phyloP scores from a whole-genome alignment of 1,139 yeast species.

The Zygotorulaspora mrakii region DNA sequence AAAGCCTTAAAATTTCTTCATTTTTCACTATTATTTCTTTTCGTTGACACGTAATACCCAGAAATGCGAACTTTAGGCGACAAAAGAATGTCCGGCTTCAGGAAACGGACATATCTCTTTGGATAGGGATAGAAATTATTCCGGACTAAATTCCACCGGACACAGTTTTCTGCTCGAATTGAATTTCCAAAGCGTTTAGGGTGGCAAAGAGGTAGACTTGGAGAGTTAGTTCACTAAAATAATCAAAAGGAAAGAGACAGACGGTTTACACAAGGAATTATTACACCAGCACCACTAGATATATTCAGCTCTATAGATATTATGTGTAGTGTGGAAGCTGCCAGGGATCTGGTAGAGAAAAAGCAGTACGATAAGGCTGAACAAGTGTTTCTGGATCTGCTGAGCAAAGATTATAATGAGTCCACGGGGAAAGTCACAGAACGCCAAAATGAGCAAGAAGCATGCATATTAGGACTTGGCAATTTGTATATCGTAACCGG shows the following conservation, averaged over 20 bases:
- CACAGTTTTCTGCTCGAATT: not conserved
- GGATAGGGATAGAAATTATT: not conserved
- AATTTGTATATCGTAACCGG: conserved; percentile 47
- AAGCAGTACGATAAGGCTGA: conserved; percentile 57
- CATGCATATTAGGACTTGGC: conserved; percentile 62
- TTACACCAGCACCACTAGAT: no score
- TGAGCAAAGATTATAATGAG: conserved; percentile 22
- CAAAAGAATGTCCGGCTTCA: not conserved
- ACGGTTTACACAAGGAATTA: no score
- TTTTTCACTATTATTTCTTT: not conserved
- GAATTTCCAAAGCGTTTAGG: conserved; percentile 2
- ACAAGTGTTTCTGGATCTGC: conserved; percentile 40
- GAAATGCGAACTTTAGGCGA: not conserved
- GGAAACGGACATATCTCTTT: not conserved
- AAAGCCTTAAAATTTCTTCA: no score
- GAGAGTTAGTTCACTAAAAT: no score
- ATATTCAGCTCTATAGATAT: no score
- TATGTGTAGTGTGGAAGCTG: conserved; percentile 46
- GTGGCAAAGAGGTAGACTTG: conserved; percentile 1
- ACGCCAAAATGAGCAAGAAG: conserved; percentile 51
- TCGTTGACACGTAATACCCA: conserved; percentile 3
- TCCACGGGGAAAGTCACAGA: conserved; percentile 32
- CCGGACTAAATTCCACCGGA: not conserved
- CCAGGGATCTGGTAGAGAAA: conserved; percentile 52
- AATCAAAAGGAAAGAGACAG: not conserved